Evolutionary conservation across 805 yeast species (phyloP).

Genomic region (Candida broadrunensis): DNA sequence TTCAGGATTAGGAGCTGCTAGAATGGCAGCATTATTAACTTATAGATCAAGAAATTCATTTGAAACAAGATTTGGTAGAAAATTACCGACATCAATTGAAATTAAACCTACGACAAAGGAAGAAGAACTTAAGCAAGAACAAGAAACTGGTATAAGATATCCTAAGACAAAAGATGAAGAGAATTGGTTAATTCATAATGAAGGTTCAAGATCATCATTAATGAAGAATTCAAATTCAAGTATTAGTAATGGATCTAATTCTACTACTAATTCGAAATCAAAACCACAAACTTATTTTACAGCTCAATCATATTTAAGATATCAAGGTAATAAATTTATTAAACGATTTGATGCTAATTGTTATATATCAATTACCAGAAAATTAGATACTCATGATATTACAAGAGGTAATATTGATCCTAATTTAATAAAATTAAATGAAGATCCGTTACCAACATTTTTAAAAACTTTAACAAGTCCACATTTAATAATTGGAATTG

Average conservation of each 20-base stretch:
- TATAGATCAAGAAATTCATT: constrained; percentile 91
- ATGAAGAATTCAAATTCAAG: constrained; percentile 3
- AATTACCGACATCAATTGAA: constrained; percentile 25
- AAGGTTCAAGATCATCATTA: constrained; percentile 52
- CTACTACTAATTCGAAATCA: background rate
- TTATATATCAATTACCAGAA: constrained; percentile 89
- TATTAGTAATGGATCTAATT: too few relatives aligned
- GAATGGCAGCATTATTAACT: constrained; percentile 94
- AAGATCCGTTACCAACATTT: constrained; percentile 46
- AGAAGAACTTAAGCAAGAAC: constrained; percentile 9
- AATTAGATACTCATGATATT: constrained; percentile 92
- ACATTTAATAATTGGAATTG: constrained; percentile 80
- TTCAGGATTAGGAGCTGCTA: constrained; percentile 89
- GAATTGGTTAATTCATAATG: constrained; percentile 83
- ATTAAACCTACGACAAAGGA: constrained; percentile 2
- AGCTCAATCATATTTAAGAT: constrained; percentile 91
- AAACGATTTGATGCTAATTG: constrained; percentile 94
- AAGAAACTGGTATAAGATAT: constrained; percentile 26
- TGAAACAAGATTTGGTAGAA: constrained; percentile 89
- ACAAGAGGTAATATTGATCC: constrained; percentile 65
- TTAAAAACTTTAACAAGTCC: constrained; percentile 66
- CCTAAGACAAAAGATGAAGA: constrained; percentile 60
- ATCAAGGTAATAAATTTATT: constrained; percentile 90
- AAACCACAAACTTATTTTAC: constrained; percentile 70
- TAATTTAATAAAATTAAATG: constrained; percentile 1